These are phyloP conservation scores for Baudoinia panamericana DNA, from an alignment of 495 filamentous ascomycete species.

Conservation along the genomic window DNA sequence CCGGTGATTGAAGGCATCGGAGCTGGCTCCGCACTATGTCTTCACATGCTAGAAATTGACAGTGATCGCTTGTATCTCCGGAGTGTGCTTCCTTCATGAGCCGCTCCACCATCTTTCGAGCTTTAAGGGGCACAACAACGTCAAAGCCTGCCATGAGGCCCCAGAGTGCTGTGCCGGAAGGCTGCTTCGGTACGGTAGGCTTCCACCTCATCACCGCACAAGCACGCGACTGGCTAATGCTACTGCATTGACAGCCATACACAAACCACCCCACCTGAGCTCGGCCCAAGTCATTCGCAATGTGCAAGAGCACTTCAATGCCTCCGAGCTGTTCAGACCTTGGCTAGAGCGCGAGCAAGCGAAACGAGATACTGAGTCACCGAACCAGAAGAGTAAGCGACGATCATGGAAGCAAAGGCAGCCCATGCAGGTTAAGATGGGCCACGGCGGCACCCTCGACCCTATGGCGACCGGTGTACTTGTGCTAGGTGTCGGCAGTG, in stretches of 20 bases:
- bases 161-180: too few species aligned
- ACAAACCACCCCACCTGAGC: conserved; percentile 75
- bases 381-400: conserved; percentile 39
- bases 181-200: conserved; percentile 23
- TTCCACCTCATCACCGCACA: conserved; percentile 14
- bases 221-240: conserved; percentile 1
- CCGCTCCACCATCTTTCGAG: too few species aligned
- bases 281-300: conserved; percentile 82
- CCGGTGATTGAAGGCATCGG: too few species aligned
- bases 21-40: too few species aligned
- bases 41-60: too few species aligned
- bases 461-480: conserved; percentile 88
- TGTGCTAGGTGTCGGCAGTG: conserved; percentile 72
- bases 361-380: conserved; percentile 26
- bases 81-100: too few species aligned
- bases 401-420: conserved; percentile 38
- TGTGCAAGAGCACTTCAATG: conserved; percentile 66
- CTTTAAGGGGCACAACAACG: too few species aligned
- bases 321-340: conserved; percentile 62
- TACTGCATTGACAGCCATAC: conserved; percentile 49
- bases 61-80: too few species aligned
- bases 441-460: conserved; percentile 92
- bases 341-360: conserved; percentile 50
- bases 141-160: too few species aligned
- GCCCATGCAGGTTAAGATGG: conserved; percentile 70